Evolutionary conservation across 2,329 filamentous ascomycete species (phyloP).

Genomic region (Sporothrix mexicana): DNA sequence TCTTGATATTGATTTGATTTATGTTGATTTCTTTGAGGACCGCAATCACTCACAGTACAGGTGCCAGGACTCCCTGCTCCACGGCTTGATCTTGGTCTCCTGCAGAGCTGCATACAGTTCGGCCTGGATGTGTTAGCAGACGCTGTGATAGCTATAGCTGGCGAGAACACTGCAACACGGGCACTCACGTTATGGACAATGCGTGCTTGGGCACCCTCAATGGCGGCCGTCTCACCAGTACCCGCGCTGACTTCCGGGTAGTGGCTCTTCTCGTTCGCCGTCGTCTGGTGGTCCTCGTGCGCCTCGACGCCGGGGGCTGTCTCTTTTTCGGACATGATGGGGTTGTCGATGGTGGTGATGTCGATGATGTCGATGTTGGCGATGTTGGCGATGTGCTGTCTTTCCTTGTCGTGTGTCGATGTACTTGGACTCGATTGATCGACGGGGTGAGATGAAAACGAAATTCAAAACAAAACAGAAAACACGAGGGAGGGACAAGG

Average conservation of each 20-base stretch:
- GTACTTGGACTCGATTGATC: not conserved
- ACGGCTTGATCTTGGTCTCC: conserved; percentile 31
- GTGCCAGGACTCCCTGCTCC: conserved; percentile 34
- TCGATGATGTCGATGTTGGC: not conserved
- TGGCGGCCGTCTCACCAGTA: conserved; percentile 11
- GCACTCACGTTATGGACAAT: conserved; percentile 31
- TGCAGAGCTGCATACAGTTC: conserved; percentile 46
- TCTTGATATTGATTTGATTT: not conserved
- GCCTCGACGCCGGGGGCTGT: not conserved
- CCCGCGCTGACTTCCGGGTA: conserved; percentile 30
- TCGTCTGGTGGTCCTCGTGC: not conserved
- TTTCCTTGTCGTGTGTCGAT: not conserved
- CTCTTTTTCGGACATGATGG: not conserved
- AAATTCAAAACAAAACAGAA: not conserved
- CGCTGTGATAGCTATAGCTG: no score
- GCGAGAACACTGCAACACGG: not conserved
- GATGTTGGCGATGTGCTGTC: not conserved
- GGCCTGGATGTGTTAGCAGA: conserved; percentile 45
- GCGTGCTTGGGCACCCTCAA: conserved; percentile 29
- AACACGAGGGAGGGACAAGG: conserved; percentile 7
- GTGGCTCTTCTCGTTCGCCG: conserved; percentile 20
- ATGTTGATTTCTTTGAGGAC: not conserved
- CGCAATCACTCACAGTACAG: conserved; percentile 47
- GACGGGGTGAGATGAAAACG: not conserved
- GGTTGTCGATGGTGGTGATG: not conserved